These are phyloP conservation scores for Cyclotella cryptica DNA, from an alignment of 108 stramenopile genomes.

Conservation along the genomic window DNA sequence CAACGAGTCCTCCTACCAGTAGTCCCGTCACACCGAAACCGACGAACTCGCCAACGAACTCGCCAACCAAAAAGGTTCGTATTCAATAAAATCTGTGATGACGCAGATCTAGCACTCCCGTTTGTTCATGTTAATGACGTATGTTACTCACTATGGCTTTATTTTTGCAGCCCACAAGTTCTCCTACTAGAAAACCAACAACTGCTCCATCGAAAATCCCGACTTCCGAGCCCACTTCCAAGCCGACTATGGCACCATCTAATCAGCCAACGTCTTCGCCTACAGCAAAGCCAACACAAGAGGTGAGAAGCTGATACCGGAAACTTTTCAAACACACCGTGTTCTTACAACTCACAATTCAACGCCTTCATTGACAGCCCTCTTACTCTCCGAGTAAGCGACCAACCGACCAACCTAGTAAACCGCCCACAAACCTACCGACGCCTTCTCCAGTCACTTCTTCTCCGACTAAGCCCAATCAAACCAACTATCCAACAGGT, in stretches of 20 bases:
- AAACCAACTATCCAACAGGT: too few species aligned
- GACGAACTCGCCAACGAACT: background rate
- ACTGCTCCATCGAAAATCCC: background rate
- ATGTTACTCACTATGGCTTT: background rate
- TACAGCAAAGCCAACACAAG: background rate
- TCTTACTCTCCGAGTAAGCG: too few species aligned
- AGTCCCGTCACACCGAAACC: too few species aligned
- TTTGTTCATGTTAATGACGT: background rate
- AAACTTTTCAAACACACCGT: too few species aligned
- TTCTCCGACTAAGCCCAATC: background rate
- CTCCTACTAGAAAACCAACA: background rate
- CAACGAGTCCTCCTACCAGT: background rate
- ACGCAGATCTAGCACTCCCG: background rate
- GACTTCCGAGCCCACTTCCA: background rate
- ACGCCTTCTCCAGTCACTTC: background rate
- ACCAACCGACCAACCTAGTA: background rate
- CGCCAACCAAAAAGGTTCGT: constrained; percentile 1
- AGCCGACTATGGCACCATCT: background rate
- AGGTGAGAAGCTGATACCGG: too few species aligned
- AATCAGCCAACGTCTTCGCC: background rate
- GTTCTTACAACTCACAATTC: too few species aligned
- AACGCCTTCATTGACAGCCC: too few species aligned
- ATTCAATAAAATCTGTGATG: too few species aligned
- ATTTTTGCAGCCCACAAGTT: background rate
- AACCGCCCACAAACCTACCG: background rate